These are phyloP conservation scores for Meripilus lineatus DNA, from an alignment of 1,284 basidiomycete genomes.

Conservation along the genomic window DNA sequence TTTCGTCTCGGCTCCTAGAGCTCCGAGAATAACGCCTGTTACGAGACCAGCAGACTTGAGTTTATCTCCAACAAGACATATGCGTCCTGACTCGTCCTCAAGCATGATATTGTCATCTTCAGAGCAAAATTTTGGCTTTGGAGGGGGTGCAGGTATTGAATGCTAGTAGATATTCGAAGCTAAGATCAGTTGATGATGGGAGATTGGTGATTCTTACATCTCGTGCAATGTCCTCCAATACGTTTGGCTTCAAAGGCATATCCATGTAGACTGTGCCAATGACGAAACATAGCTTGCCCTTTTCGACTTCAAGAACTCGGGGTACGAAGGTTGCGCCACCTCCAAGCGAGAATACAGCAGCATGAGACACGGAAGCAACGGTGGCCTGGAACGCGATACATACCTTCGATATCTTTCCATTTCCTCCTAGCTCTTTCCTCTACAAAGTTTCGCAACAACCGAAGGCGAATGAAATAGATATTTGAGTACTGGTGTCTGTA, in stretches of 20 bases:
- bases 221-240: conserved; percentile 89
- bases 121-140: conserved; percentile 71
- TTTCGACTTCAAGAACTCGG: conserved; percentile 85
- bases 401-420: conserved; percentile 69
- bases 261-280: conserved; percentile 96
- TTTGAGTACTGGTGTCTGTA: conserved; percentile 91
- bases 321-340: conserved; percentile 74
- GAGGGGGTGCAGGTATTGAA: conserved; percentile 83
- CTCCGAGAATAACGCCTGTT: conserved; percentile 89
- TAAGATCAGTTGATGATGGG: background rate
- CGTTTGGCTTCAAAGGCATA: conserved; percentile 97
- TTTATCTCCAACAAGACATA: conserved; percentile 78
- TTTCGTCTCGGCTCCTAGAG: conserved; percentile 84
- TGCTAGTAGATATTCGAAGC: conserved; percentile 46
- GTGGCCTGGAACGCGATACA: conserved; percentile 16
- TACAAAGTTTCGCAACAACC: conserved; percentile 58
- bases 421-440: conserved; percentile 55
- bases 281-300: conserved; percentile 84
- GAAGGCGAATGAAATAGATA: conserved; percentile 83
- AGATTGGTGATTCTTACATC: conserved; percentile 60
- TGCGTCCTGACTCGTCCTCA: conserved; percentile 94
- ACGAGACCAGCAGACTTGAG: conserved; percentile 59
- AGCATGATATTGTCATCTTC: conserved; percentile 81
- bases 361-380: conserved; percentile 3
- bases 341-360: conserved; percentile 26